A percentile compares a stretch with the other conserved stretches of the same genome.
These are phyloP conservation scores for Lathyrus sativus DNA, from an alignment of 306 rosid genomes.

Conservation along the genomic window DNA sequence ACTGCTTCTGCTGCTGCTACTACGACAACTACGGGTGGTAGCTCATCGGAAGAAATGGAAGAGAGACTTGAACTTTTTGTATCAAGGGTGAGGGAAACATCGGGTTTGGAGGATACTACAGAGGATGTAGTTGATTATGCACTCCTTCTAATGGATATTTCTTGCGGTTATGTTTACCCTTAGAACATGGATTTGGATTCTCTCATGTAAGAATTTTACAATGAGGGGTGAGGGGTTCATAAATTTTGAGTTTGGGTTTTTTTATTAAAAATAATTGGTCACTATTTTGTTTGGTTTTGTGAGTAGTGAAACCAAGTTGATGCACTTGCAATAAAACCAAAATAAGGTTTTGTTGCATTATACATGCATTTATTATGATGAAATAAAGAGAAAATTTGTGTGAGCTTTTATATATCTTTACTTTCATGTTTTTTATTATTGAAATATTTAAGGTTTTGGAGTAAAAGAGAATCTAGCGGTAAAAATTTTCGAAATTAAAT, in stretches of 20 bases:
- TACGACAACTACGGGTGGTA: not conserved
- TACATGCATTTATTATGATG: conserved; percentile 9
- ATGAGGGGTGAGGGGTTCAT: not conserved
- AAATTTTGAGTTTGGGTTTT: not conserved
- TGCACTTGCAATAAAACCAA: conserved; percentile 19
- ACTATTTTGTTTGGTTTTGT: conserved; percentile 3
- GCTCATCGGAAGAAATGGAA: conserved; percentile 14
- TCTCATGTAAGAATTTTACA: not conserved
- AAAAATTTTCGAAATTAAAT: not conserved
- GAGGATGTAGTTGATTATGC: conserved; percentile 77
- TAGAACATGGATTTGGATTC: not conserved
- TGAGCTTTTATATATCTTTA: not conserved
- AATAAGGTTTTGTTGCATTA: conserved; percentile 21
- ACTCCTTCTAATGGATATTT: conserved; percentile 66
- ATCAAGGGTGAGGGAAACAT: conserved; percentile 40
- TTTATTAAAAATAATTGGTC: not conserved
- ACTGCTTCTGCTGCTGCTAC: not conserved
- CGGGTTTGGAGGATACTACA: conserved; percentile 47
- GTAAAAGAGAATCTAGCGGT: not conserved
- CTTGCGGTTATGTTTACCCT: conserved; percentile 52
- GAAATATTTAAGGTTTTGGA: not conserved
- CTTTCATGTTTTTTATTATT: conserved; percentile 22
- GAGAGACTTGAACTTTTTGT: conserved; percentile 39
- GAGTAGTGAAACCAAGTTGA: conserved; percentile 11
- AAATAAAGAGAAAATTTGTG: conserved; percentile 1